Percentiles rank a stretch among this genome's conserved stretches.
Conservation (phyloP, 768 basidiomycete genomes). For the Lentinus tigrinus region DNA sequence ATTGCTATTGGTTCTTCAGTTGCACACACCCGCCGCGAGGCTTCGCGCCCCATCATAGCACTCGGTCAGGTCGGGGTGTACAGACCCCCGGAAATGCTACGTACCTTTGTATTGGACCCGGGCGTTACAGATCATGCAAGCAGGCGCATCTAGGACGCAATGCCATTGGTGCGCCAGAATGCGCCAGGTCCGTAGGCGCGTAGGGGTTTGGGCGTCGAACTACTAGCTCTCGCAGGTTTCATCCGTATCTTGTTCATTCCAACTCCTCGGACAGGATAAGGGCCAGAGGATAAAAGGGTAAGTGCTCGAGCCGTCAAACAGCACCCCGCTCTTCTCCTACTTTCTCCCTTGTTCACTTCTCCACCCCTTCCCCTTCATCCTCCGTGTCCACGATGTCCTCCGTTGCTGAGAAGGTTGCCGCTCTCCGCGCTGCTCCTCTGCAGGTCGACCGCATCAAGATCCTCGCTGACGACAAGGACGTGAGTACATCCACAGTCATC, state of each 20-base stretch:
- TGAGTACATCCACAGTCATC: slow-evolving; percentile 1
- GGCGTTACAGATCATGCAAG: neutral
- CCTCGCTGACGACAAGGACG: slow-evolving; percentile 21
- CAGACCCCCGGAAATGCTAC: neutral
- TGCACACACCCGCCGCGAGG: neutral
- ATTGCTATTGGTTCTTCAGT: neutral
- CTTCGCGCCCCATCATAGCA: slow-evolving; percentile 1
- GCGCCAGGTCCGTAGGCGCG: neutral
- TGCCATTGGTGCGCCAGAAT: neutral
- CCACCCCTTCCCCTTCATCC: neutral
- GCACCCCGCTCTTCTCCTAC: slow-evolving; percentile 10
- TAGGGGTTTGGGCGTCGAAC: neutral
- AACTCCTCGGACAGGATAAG: neutral
- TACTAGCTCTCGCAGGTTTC: neutral
- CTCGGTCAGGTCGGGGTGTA: slow-evolving; percentile 4
- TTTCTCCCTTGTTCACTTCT: neutral
- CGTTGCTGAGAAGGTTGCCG: slow-evolving; percentile 13
- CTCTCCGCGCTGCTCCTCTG: slow-evolving; percentile 21
- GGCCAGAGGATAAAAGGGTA: slow-evolving; percentile 4
- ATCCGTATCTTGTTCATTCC: neutral
- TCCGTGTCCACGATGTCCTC: slow-evolving; percentile 20
- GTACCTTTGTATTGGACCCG: neutral
- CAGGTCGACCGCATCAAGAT: slow-evolving; percentile 23
- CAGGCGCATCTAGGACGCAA: neutral
- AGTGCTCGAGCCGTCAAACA: neutral